Evolutionary conservation across 2,329 filamentous ascomycete species (phyloP), one percentile per base, ranked within the genome.

Genomic region (Claviceps pazoutovae): DNA sequence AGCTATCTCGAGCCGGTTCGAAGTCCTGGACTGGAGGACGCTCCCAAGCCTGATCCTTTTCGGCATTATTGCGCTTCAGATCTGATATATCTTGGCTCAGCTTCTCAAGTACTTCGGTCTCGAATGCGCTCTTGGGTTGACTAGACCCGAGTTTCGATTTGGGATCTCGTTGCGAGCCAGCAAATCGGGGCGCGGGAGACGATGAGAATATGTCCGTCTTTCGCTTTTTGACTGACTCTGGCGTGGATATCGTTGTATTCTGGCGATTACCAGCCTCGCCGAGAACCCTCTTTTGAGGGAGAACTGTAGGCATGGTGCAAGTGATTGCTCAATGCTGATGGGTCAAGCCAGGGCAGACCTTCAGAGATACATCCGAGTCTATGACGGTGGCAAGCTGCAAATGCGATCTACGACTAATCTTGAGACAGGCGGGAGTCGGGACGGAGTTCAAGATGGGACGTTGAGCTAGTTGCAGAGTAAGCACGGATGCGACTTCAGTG

Each of bases 41-140:
- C 46, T 84, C 83, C 94, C 93, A 98, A 64, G 88, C 78, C 67
- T 98, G 93, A 65, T 97, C 91, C 66, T 84, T 94, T 64, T 98
- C 93, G 2, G 86, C 77, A 68, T 94, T 97, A 67, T 78, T 87
- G 61, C 87, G 77, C 73, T 90, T 95, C 58, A 94, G 74, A 19
- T 84, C 86, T 23, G 80, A 84, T 55, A 97, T 90, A 64, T 96
- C 89, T 68, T 97, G 91, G 55, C 88, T 93, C 68, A 98, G 79
- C 73, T 95, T 95, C 74, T 96, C 91, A 55, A 98, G 76, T 2
- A 95, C 88, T 64, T 96, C 89, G 53, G 86, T 84, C 68, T 97
- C 93, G 65, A 98, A 98, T 51, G 85, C 79, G 65, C 89, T 95
- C 71, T 95, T 96, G 16, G 80, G 79, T 67, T 90, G 88, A 59